phyloP scores from a whole-genome alignment of 768 basidiomycete genomes.

The Harrya chromipes region DNA sequence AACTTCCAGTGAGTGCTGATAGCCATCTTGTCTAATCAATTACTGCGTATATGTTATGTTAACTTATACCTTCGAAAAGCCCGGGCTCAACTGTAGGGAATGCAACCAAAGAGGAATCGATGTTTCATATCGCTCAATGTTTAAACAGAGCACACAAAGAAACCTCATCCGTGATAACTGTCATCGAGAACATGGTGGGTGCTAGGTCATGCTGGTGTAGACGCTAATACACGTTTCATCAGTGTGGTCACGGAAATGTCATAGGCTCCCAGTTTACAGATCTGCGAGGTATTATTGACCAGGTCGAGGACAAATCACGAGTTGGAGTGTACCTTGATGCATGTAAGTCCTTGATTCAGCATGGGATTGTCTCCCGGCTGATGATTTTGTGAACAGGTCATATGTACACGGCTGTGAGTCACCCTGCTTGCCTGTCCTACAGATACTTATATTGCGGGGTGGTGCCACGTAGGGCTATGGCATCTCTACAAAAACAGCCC shows the following conservation, averaged over 20 bases:
- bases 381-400: slow-evolving; percentile 47
- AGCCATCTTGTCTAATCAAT: background rate
- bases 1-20: slow-evolving; percentile 74
- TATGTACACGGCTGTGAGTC: slow-evolving; percentile 67
- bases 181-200: slow-evolving; percentile 84
- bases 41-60: background rate
- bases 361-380: background rate
- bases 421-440: slow-evolving; percentile 40
- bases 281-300: slow-evolving; percentile 61
- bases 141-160: slow-evolving; percentile 71
- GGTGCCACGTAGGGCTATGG: slow-evolving; percentile 64
- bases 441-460: background rate
- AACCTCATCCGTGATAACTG: slow-evolving; percentile 55
- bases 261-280: slow-evolving; percentile 72
- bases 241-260: slow-evolving; percentile 81
- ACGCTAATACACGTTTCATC: background rate
- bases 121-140: slow-evolving; percentile 62
- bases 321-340: slow-evolving; percentile 87
- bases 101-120: slow-evolving; percentile 56
- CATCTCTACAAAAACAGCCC: slow-evolving; percentile 66
- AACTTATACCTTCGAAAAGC: slow-evolving; percentile 33
- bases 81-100: slow-evolving; percentile 83
- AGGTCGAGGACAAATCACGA: slow-evolving; percentile 68
- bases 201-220: background rate
- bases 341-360: slow-evolving; percentile 42